phyloP scores from a whole-genome alignment of 805 yeast genomes.

The Kregervanrija fluxuum region DNA sequence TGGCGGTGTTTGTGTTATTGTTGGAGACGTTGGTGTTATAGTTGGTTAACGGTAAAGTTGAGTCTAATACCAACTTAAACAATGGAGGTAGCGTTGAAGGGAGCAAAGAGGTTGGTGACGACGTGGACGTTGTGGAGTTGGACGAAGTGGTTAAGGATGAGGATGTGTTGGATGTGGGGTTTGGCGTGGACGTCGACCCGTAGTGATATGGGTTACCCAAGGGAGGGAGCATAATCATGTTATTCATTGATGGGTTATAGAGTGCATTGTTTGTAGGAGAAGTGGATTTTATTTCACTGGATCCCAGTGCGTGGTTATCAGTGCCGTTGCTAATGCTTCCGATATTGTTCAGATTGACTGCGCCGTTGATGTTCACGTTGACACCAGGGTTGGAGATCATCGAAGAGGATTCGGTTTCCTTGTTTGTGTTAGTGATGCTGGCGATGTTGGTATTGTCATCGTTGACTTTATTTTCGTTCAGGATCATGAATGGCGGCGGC shows the following conservation, averaged over 20 bases:
- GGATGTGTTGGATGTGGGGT: neutral
- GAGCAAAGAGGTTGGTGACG: neutral
- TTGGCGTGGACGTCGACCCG: conserved; percentile 1
- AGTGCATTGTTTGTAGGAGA: neutral
- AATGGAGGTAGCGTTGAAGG: conserved; percentile 17
- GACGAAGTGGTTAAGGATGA: neutral
- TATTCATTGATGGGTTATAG: conserved; percentile 1
- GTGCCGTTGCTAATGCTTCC: neutral
- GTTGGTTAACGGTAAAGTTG: conserved; percentile 17
- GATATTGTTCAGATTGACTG: neutral
- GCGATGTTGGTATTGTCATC: no score
- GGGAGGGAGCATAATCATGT: conserved; percentile 15
- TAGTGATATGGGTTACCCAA: conserved; percentile 11
- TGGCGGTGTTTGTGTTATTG: conserved; percentile 5
- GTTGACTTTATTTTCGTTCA: no score
- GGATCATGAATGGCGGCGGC: no score
- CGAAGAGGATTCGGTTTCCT: no score
- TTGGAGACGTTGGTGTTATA: conserved; percentile 1
- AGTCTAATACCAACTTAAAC: conserved; percentile 20
- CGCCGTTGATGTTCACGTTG: neutral
- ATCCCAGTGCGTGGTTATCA: no score
- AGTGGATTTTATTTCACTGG: no score
- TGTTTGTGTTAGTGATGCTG: no score
- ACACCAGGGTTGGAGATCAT: no score
- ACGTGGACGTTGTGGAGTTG: neutral